Percentiles rank a stretch among this genome's conserved stretches.
These are phyloP conservation scores for Prunus davidiana DNA, from an alignment of 306 rosid genomes.

Conservation along the genomic window DNA sequence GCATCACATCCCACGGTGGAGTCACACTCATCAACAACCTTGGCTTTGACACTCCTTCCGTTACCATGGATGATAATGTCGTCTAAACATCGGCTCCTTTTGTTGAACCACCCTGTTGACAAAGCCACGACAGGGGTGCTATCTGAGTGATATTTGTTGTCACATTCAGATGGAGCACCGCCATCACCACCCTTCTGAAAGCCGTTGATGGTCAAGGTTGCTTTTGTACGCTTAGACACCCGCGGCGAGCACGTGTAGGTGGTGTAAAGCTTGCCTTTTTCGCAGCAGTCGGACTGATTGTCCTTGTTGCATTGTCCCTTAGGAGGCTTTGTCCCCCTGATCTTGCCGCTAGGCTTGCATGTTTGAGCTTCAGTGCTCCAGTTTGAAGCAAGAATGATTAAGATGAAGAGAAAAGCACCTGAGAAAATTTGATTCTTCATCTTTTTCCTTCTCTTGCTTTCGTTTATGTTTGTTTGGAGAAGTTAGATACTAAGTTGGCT, in stretches of 20 bases:
- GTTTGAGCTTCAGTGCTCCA: constrained; percentile 14
- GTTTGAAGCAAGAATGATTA: not conserved
- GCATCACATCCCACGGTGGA: constrained; percentile 48
- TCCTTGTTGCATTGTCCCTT: constrained; percentile 33
- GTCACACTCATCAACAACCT: constrained; percentile 65
- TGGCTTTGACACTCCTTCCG: constrained; percentile 42
- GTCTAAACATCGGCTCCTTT: constrained; percentile 24
- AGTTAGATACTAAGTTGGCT: not conserved
- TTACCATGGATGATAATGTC: constrained; percentile 38
- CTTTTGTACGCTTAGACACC: constrained; percentile 6
- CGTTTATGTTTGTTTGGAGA: not conserved
- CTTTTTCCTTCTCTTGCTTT: not conserved
- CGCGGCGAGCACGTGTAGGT: constrained; percentile 39
- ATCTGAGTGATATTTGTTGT: constrained; percentile 35
- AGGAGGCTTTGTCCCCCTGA: constrained; percentile 23
- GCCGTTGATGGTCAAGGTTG: constrained; percentile 11
- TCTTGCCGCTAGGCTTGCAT: constrained; percentile 20
- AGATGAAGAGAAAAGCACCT: not conserved
- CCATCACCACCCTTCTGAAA: constrained; percentile 3
- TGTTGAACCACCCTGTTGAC: constrained; percentile 44
- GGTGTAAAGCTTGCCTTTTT: constrained; percentile 29
- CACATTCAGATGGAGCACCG: constrained; percentile 16
- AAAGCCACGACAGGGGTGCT: constrained; percentile 35
- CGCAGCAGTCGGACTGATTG: constrained; percentile 41
- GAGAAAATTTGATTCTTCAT: not conserved